phyloP scores from a whole-genome alignment of 768 basidiomycete genomes.

The Pleurotus salmoneostramineus region DNA sequence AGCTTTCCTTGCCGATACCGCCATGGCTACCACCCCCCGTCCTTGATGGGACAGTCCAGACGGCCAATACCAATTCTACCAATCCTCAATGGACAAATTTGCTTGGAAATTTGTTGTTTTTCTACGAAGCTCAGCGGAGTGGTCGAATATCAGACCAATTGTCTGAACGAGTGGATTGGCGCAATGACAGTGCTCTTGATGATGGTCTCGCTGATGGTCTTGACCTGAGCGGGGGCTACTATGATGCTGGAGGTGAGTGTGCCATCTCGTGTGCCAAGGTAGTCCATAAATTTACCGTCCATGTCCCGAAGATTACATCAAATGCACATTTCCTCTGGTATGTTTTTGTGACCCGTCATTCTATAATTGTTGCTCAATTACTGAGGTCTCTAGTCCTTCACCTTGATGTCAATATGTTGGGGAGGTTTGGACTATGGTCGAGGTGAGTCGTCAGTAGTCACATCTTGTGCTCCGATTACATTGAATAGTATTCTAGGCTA shows the following conservation, averaged over 20 bases:
- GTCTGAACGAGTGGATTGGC: constrained; percentile 78
- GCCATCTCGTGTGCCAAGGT: neutral
- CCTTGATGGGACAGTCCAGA: constrained; percentile 47
- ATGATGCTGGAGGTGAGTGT: constrained; percentile 81
- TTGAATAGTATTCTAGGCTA: constrained; percentile 47
- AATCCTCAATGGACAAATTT: constrained; percentile 82
- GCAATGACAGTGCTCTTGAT: constrained; percentile 73
- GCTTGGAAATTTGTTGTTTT: constrained; percentile 78
- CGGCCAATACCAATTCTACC: constrained; percentile 36
- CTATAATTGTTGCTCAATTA: constrained; percentile 1
- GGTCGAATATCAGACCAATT: constrained; percentile 46
- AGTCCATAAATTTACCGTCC: neutral
- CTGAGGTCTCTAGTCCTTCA: constrained; percentile 52
- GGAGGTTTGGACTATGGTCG: constrained; percentile 80
- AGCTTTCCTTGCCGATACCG: constrained; percentile 60
- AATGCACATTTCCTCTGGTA: constrained; percentile 82
- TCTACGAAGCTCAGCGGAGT: constrained; percentile 90
- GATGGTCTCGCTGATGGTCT: constrained; percentile 75
- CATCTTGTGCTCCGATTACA: too few relatives aligned
- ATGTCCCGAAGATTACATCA: constrained; percentile 67
- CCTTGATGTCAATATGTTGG: constrained; percentile 87
- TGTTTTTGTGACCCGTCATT: constrained; percentile 14
- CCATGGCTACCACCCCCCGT: constrained; percentile 62
- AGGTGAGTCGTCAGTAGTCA: constrained; percentile 36
- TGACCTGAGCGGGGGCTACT: constrained; percentile 82